These are phyloP conservation scores for Typha latifolia DNA, from an alignment of 176 grass and related monocot genomes.

Conservation along the genomic window DNA sequence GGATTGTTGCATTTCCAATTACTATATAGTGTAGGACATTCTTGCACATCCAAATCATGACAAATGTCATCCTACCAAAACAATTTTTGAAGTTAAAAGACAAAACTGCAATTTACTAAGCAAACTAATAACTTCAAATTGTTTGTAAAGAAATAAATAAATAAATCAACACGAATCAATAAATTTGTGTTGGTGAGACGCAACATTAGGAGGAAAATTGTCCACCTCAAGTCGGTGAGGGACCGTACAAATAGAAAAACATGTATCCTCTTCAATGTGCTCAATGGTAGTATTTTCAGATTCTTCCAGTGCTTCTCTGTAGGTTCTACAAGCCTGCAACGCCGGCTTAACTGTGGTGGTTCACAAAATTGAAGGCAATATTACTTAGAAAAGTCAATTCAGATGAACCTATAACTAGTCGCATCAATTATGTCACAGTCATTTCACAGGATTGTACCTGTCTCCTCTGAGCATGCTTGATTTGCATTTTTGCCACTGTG, in stretches of 20 bases:
- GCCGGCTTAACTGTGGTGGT: conserved; percentile 25
- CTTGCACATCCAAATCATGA: conserved; percentile 15
- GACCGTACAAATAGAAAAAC: conserved; percentile 63
- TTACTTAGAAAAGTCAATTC: conserved; percentile 18
- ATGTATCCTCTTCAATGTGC: conserved; percentile 32
- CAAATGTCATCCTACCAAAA: conserved; percentile 13
- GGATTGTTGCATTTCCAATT: conserved; percentile 10
- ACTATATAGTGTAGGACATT: conserved; percentile 4
- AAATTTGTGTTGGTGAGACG: not conserved
- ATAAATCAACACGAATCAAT: not conserved
- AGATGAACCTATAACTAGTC: not conserved
- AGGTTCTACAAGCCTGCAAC: conserved; percentile 18
- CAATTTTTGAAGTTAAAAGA: conserved; percentile 4
- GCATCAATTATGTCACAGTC: not conserved
- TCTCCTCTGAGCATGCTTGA: conserved; percentile 14
- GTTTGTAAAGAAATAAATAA: not conserved
- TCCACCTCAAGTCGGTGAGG: conserved; percentile 61
- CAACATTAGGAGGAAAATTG: not conserved
- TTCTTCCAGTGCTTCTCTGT: conserved; percentile 11
- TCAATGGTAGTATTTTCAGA: conserved; percentile 4
- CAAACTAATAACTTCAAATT: not conserved
- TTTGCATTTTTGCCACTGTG: conserved; percentile 29
- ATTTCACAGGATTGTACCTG: conserved; percentile 29
- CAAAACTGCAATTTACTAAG: not conserved
- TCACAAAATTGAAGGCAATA: conserved; percentile 22